These are phyloP conservation scores for Metschnikowia lunata DNA, from an alignment of 805 yeast genomes.

Conservation along the genomic window DNA sequence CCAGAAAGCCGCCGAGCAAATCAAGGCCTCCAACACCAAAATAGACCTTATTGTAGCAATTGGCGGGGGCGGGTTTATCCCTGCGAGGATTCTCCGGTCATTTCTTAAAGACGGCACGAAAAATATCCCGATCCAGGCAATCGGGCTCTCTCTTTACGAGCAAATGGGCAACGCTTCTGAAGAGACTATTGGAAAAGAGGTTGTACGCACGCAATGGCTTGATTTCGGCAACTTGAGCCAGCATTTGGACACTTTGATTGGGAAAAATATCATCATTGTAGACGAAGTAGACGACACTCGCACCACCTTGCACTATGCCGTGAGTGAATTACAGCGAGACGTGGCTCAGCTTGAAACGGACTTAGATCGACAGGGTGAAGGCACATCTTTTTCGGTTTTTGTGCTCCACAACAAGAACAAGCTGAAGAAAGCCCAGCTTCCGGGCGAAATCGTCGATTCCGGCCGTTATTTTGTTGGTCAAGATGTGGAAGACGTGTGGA, in stretches of 20 bases:
- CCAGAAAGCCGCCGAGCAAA: slow-evolving; percentile 54
- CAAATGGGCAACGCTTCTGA: slow-evolving; percentile 24
- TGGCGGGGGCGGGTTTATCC: slow-evolving; percentile 19
- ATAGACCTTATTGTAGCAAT: slow-evolving; percentile 18
- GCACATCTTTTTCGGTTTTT: slow-evolving; percentile 67
- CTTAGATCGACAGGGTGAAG: slow-evolving; percentile 45
- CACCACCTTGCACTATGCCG: slow-evolving; percentile 77
- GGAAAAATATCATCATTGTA: slow-evolving; percentile 67
- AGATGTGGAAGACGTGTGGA: slow-evolving; percentile 76
- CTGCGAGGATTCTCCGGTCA: slow-evolving; percentile 18
- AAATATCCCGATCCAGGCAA: slow-evolving; percentile 19
- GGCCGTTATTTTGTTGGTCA: slow-evolving; percentile 70
- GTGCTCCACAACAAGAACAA: slow-evolving; percentile 75
- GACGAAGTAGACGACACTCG: slow-evolving; percentile 88
- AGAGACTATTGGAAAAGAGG: slow-evolving; percentile 38
- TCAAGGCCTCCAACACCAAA: slow-evolving; percentile 36
- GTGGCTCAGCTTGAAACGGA: slow-evolving; percentile 49
- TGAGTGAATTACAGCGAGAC: slow-evolving; percentile 69
- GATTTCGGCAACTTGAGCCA: slow-evolving; percentile 52
- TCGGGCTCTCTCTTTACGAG: slow-evolving; percentile 18
- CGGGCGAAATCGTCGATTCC: slow-evolving; percentile 55
- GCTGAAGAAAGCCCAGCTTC: slow-evolving; percentile 68
- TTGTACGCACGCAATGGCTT: slow-evolving; percentile 79
- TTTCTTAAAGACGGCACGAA: slow-evolving; percentile 13
- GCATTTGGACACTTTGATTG: slow-evolving; percentile 56